Percentiles rank a stretch among this genome's conserved stretches.
Evolutionary conservation across 345 rosid species (phyloP).

Genomic region (Draba incana): DNA sequence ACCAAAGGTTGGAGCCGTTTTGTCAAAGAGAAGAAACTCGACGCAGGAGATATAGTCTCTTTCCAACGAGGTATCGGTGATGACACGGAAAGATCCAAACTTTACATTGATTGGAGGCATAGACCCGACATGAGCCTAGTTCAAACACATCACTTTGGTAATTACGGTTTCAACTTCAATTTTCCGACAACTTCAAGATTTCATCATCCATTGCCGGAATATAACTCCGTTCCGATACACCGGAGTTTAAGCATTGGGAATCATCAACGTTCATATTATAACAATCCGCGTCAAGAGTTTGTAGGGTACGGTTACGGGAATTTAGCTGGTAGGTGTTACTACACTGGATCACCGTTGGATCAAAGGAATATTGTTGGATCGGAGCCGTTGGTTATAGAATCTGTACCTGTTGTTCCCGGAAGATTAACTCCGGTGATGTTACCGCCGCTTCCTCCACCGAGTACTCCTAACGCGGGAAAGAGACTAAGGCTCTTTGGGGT

Average conservation of each 20-base stretch:
- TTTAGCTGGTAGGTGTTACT: constrained; percentile 44
- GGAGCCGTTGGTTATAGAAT: constrained; percentile 62
- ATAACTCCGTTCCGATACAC: constrained; percentile 29
- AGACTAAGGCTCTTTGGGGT: constrained; percentile 89
- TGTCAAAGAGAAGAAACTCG: constrained; percentile 76
- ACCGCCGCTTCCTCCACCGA: constrained; percentile 36
- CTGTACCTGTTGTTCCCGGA: constrained; percentile 54
- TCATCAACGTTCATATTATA: constrained; percentile 39
- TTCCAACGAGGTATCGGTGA: constrained; percentile 62
- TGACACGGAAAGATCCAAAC: constrained; percentile 50
- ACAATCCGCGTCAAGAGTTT: constrained; percentile 43
- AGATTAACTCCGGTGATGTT: constrained; percentile 35
- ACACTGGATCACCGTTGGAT: constrained; percentile 53
- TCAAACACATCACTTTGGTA: constrained; percentile 36
- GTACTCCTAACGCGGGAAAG: constrained; percentile 56
- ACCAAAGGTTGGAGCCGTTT: constrained; percentile 89
- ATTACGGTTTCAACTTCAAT: constrained; percentile 40
- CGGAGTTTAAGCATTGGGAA: constrained; percentile 39
- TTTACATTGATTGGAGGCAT: constrained; percentile 73
- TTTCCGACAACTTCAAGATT: constrained; percentile 39
- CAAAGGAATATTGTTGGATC: constrained; percentile 39
- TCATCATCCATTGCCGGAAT: constrained; percentile 41
- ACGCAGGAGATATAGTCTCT: constrained; percentile 78
- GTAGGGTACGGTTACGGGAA: constrained; percentile 48
- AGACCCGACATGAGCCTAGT: constrained; percentile 52